phyloP scores from a whole-genome alignment of 2,329 filamentous ascomycete species.

The Neofusicoccum cordaticola region DNA sequence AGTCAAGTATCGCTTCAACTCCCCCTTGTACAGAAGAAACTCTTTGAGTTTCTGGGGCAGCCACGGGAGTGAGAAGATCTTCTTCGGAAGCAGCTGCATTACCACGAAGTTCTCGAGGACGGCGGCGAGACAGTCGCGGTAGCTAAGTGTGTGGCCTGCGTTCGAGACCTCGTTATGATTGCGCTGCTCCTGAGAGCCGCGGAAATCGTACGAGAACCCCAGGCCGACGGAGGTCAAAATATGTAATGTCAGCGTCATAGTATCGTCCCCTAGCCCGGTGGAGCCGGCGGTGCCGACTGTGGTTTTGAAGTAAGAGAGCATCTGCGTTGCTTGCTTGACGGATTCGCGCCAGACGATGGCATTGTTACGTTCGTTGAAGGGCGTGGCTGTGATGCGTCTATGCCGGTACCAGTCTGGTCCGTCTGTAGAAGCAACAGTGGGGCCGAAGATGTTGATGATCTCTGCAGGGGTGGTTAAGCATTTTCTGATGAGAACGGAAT shows the following conservation, averaged over 20 bases:
- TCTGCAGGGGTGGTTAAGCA: not conserved
- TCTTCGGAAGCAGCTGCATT: not conserved
- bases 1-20: not conserved
- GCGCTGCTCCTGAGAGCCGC: not conserved
- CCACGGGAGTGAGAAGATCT: constrained; percentile 20
- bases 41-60: not conserved
- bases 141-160: constrained; percentile 20
- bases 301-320: constrained; percentile 21
- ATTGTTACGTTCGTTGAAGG: constrained; percentile 29
- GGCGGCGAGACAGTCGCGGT: constrained; percentile 26
- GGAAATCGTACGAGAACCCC: constrained; percentile 27
- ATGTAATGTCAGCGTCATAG: constrained; percentile 35
- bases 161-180: not conserved
- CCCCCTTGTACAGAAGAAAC: not conserved
- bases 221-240: constrained; percentile 39
- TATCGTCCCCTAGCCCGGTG: constrained; percentile 26
- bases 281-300: not conserved
- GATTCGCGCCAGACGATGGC: constrained; percentile 26
- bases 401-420: constrained; percentile 28
- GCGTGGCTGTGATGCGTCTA: constrained; percentile 24
- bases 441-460: constrained; percentile 9
- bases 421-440: not conserved
- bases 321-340: constrained; percentile 20
- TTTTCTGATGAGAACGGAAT: no score
- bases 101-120: constrained; percentile 29